These are phyloP conservation scores for Dactylonectria estremocensis DNA, from an alignment of 2,329 filamentous ascomycete species.

Conservation along the genomic window DNA sequence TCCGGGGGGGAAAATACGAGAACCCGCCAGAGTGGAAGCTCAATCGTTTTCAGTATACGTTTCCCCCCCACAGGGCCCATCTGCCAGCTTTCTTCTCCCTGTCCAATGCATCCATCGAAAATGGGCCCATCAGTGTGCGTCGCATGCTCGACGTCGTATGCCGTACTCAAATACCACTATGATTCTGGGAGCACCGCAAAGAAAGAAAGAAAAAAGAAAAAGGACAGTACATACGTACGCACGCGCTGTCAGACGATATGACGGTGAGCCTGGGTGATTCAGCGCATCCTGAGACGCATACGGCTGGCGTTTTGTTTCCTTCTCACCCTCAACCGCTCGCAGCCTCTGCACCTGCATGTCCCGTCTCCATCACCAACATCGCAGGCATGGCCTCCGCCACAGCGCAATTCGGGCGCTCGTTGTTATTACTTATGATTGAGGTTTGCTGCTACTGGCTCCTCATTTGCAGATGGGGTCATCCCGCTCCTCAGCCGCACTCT, in stretches of 20 bases:
- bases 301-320: not conserved
- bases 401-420: constrained; percentile 1
- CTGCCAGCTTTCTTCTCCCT: not conserved
- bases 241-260: not conserved
- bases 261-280: not conserved
- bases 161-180: not conserved
- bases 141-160: not conserved
- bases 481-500: constrained; percentile 26
- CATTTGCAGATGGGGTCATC: constrained; percentile 28
- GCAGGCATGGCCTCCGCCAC: constrained; percentile 25
- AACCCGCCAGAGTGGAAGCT: not conserved
- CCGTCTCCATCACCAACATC: constrained; percentile 12
- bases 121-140: not conserved
- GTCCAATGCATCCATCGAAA: not conserved
- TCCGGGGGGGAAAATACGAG: not conserved
- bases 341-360: constrained; percentile 6
- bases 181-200: not conserved
- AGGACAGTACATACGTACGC: not conserved
- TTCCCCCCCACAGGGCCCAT: not conserved
- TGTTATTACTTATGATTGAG: not conserved
- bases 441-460: not conserved
- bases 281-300: not conserved
- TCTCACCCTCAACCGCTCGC: not conserved
- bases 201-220: too few species aligned
- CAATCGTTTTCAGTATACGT: not conserved